These are phyloP conservation scores for Pneumocystis canis DNA, from an alignment of 1,139 yeast genomes.

Conservation along the genomic window DNA sequence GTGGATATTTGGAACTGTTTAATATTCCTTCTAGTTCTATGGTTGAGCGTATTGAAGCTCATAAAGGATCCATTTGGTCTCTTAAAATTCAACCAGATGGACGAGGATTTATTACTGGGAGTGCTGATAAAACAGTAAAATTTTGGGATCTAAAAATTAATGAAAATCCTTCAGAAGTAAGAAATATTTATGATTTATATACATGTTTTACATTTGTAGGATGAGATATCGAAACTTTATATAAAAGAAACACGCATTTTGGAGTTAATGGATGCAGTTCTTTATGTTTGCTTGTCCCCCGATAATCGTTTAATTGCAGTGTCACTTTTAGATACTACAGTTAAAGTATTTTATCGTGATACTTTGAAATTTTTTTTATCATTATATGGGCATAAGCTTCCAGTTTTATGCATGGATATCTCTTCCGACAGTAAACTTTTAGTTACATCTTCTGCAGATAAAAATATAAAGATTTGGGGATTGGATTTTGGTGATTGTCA, in stretches of 20 bases:
- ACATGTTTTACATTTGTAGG: constrained; percentile 47
- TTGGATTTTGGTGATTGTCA: constrained; percentile 98
- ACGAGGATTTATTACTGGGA: constrained; percentile 71
- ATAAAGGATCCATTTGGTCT: constrained; percentile 82
- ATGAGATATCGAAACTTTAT: constrained; percentile 39
- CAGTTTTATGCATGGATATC: constrained; percentile 74
- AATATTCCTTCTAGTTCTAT: constrained; percentile 73
- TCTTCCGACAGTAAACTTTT: constrained; percentile 75
- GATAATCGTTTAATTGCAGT: constrained; percentile 66
- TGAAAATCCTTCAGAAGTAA: constrained; percentile 29
- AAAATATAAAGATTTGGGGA: constrained; percentile 96
- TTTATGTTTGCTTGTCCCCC: constrained; percentile 70
- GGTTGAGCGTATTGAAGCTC: constrained; percentile 63
- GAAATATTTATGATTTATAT: not conserved
- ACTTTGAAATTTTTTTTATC: constrained; percentile 74
- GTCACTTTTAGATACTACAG: constrained; percentile 79
- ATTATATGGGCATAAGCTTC: constrained; percentile 88
- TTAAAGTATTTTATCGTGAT: constrained; percentile 80
- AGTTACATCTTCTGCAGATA: constrained; percentile 90
- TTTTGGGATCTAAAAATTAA: constrained; percentile 75
- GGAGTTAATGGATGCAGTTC: constrained; percentile 72
- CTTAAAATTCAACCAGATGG: constrained; percentile 81
- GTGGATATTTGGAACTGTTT: constrained; percentile 69
- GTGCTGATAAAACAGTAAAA: constrained; percentile 79
- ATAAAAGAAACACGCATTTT: constrained; percentile 64